Evolutionary conservation across 441 rosid genomes (phyloP).

Genomic region (Eutrema salsugineum): DNA sequence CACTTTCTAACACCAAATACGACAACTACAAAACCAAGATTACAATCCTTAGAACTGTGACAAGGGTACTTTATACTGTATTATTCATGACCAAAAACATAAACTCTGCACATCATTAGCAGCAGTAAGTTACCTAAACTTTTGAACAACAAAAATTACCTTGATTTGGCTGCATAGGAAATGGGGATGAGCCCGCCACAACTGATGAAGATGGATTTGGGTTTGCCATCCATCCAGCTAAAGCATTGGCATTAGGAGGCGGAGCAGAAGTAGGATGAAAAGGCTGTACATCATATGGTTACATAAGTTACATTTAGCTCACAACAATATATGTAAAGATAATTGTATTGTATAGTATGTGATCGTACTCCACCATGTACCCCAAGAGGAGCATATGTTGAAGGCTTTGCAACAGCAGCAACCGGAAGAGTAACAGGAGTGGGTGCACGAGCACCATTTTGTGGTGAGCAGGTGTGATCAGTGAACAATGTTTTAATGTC

Average conservation of each 20-base stretch:
- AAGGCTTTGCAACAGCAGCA: conserved; percentile 70
- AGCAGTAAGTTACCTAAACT: not conserved
- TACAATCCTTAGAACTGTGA: not conserved
- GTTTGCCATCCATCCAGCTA: conserved; percentile 62
- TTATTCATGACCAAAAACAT: not conserved
- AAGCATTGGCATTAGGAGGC: conserved; percentile 46
- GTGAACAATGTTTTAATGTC: conserved; percentile 88
- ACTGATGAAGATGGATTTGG: conserved; percentile 47
- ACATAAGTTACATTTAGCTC: not conserved
- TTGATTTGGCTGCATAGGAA: conserved; percentile 45
- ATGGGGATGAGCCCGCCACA: conserved; percentile 41
- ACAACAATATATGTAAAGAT: conserved; percentile 25
- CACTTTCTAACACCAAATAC: not conserved
- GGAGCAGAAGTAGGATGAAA: conserved; percentile 42
- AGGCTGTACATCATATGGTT: conserved; percentile 35
- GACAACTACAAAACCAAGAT: not conserved
- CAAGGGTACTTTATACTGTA: not conserved
- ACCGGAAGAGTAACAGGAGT: conserved; percentile 73
- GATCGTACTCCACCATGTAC: conserved; percentile 70
- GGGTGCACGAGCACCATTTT: conserved; percentile 82
- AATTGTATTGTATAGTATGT: conserved; percentile 27
- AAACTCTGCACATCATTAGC: not conserved
- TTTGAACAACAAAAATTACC: conserved; percentile 29
- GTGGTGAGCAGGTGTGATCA: conserved; percentile 74
- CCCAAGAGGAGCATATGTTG: conserved; percentile 69